phyloP scores from a whole-genome alignment of 768 basidiomycete species.

The Psilocybe azurescens region DNA sequence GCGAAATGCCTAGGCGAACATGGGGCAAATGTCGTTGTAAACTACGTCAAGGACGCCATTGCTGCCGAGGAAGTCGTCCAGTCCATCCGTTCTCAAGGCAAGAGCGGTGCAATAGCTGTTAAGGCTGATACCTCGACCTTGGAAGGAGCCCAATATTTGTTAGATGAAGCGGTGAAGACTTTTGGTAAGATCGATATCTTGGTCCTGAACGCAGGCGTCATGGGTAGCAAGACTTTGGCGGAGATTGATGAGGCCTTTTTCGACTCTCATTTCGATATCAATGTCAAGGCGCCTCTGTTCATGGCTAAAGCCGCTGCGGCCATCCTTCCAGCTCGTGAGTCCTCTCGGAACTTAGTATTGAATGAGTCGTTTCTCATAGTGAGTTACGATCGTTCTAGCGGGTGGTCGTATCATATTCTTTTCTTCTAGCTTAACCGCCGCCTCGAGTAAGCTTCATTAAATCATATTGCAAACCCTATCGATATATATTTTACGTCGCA shows the following conservation, averaged over 20 bases:
- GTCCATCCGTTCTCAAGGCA: slow-evolving; percentile 47
- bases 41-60: slow-evolving; percentile 48
- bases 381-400: slow-evolving; percentile 28
- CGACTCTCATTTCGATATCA: slow-evolving; percentile 55
- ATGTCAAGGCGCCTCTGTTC: slow-evolving; percentile 67
- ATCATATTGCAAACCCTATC: neutral
- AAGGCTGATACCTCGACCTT: slow-evolving; percentile 56
- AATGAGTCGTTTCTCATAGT: neutral
- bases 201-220: slow-evolving; percentile 62
- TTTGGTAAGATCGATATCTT: slow-evolving; percentile 63
- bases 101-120: slow-evolving; percentile 53
- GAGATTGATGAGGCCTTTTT: slow-evolving; percentile 59
- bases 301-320: slow-evolving; percentile 51
- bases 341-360: neutral
- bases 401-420: slow-evolving; percentile 65
- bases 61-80: slow-evolving; percentile 54
- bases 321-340: slow-evolving; percentile 48
- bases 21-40: slow-evolving; percentile 63
- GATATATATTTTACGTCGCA: slow-evolving; percentile 10
- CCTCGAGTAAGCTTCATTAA: slow-evolving; percentile 35
- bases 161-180: slow-evolving; percentile 51
- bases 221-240: slow-evolving; percentile 54
- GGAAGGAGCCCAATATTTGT: slow-evolving; percentile 49
- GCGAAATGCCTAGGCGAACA: slow-evolving; percentile 56
- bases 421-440: slow-evolving; percentile 52